Evolutionary conservation across 2,329 filamentous ascomycete species (phyloP), one percentile per base, ranked within the genome.

Genomic region (Fulvia fulva): DNA sequence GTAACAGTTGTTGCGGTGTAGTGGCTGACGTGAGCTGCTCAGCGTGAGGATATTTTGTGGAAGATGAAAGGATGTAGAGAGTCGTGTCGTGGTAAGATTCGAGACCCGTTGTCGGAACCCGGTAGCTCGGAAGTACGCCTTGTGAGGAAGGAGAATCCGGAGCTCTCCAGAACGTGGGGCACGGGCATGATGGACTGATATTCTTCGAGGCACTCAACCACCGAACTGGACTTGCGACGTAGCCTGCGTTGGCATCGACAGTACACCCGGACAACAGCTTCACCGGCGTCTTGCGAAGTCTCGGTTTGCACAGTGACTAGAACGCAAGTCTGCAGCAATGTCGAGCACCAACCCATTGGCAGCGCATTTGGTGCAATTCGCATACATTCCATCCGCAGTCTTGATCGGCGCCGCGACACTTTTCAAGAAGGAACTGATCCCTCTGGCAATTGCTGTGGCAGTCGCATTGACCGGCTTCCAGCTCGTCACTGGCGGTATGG

Each of bases 341-440:
- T 50, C 47, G 26, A 32, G 25, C 23, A 50, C 51, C 51, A 53
- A 25, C 19, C 51, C 51, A 44, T 44, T 53, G 34, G 34, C 51
- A 53, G 34, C 51, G 22, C 51, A 53, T 25, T 23, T 53, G 23
- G 34, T 53, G 47, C 47, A 50, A n/a, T 50, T 44, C 32, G 54
- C 94, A 68, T 91, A 92, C 74, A 87, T 95, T 70, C 91, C 92
- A 63, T 87, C 87, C 16, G 85, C 82, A 59, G 83, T 96, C 41
- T 77, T 96, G 60, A 78, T 97, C 61, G 75, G 91, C 54, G 91
- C 90, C 67, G 87, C 85, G 47, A 80, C 84, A 62, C 87, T 95
- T 69, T 81, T 91, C 68, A 94, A 95, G 83, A 81, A 78, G 65
- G 88, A 93, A 75, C 93, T 85, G 83, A 72, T 87, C 25, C 82